Evolutionary conservation across 208 protist species (phyloP), one percentile per base, ranked within the genome.

Genomic region (Chromosphaera perkinsii): DNA sequence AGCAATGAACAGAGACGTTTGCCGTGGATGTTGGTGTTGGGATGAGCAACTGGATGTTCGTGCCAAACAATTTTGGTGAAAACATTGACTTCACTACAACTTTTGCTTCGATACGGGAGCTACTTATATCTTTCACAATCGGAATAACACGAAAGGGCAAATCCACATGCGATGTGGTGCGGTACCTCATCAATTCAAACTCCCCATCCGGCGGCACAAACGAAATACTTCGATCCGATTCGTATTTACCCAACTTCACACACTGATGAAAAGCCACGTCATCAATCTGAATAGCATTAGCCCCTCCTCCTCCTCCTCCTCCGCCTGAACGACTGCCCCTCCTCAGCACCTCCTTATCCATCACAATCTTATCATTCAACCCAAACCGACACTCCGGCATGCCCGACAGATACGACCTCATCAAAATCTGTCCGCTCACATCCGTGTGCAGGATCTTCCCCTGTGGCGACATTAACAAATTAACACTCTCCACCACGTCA

Each of bases 361-460:
- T 70, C 51, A 94, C 64, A 1, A 95, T 66, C 66, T 96, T 96
- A 76, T 98, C 89, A 56, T 95, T 95, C 58, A 97, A 76, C 31
- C 90, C 87, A 66, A 99, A 90, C 66, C 92, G 91, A 78, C 94
- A 98, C 75, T 97, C 92, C 29, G 96, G 95, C 90, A 97, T 98
- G 35, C 96, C 96, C 24, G 90, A 92, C 4, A 99, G 85, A 63
- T 92, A 95, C 75, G 80, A 90, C 71, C 94, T 96, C 79, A 99
- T 91, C 42, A 94, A 69, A 2, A 98, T 84, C 0, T 82, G 72
- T 1, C 95, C 95, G 3, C 73, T 58, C 0, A 97, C 92, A 62
- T 94, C 90, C 33, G 85, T 85, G 65, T 91, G 83, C 54, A 98
- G 76, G 26, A 94, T 79, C 31, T 86, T 88, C 64, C 81, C 92